These are phyloP conservation scores for Annulohypoxylon stygium DNA, from an alignment of 495 filamentous ascomycete species.

Conservation along the genomic window DNA sequence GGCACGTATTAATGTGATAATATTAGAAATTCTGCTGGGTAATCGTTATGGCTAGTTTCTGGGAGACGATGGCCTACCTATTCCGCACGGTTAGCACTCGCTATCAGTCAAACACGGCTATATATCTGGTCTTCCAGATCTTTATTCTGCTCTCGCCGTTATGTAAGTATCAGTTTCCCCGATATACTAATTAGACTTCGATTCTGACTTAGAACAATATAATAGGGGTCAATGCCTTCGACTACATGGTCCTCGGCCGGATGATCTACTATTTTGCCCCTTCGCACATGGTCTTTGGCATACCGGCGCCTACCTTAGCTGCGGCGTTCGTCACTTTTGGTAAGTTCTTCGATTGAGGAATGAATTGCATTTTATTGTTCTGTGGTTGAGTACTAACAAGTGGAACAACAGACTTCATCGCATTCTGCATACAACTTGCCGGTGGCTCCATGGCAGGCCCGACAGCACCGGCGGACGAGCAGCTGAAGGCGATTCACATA, in stretches of 20 bases:
- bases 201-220: conserved; percentile 5
- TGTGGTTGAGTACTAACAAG: background rate
- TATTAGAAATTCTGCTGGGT: conserved; percentile 67
- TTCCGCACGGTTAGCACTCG: conserved; percentile 41
- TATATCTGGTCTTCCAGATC: conserved; percentile 51
- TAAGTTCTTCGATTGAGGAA: background rate
- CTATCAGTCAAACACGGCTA: conserved; percentile 31
- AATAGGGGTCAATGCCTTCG: conserved; percentile 71
- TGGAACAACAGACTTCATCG: conserved; percentile 58
- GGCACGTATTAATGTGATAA: conserved; percentile 9
- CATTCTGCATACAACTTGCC: conserved; percentile 69
- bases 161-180: conserved; percentile 24
- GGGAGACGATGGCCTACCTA: conserved; percentile 62
- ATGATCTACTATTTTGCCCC: conserved; percentile 71
- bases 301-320: conserved; percentile 65
- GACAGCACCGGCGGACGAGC: conserved; percentile 36
- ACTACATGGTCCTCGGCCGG: conserved; percentile 75
- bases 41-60: conserved; percentile 62
- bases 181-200: background rate
- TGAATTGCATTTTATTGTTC: background rate
- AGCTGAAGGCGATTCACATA: conserved; percentile 58
- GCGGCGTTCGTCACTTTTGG: conserved; percentile 70
- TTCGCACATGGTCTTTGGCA: conserved; percentile 57
- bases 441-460: conserved; percentile 59
- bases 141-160: conserved; percentile 42